phyloP scores from a whole-genome alignment of 2,329 filamentous ascomycete genomes.

The Calonectria hawksworthii region DNA sequence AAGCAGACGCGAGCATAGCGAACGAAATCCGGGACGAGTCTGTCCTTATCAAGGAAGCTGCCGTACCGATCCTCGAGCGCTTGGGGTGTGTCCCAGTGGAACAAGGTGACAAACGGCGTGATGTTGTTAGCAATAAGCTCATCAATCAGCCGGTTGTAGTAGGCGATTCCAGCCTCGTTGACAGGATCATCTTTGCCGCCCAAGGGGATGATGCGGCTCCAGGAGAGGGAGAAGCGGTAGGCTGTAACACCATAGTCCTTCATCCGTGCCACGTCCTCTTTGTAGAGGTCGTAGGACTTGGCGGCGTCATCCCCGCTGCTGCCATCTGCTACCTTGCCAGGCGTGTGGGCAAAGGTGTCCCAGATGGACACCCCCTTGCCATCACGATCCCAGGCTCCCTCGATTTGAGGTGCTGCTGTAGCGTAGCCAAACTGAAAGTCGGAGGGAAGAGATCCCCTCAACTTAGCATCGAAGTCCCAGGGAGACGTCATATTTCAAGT shows the following conservation, averaged over 20 bases:
- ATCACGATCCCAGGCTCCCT: constrained; percentile 58
- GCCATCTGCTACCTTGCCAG: constrained; percentile 54
- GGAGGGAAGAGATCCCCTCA: constrained; percentile 21
- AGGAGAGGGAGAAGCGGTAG: constrained; percentile 75
- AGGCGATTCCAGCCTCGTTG: constrained; percentile 71
- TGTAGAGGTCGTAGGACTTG: constrained; percentile 56
- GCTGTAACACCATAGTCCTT: constrained; percentile 70
- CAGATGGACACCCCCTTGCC: constrained; percentile 58
- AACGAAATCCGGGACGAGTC: constrained; percentile 38
- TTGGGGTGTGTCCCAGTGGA: constrained; percentile 74
- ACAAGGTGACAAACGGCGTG: constrained; percentile 72
- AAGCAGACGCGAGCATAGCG: constrained; percentile 42
- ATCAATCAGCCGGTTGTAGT: constrained; percentile 73
- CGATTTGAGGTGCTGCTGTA: constrained; percentile 43
- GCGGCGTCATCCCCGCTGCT: constrained; percentile 56
- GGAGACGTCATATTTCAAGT: constrained; percentile 11
- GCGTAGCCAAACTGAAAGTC: constrained; percentile 31
- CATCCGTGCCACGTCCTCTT: constrained; percentile 67
- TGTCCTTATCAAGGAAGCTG: constrained; percentile 39
- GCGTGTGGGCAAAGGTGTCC: constrained; percentile 56
- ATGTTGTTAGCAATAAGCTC: constrained; percentile 68
- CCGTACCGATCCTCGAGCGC: constrained; percentile 38
- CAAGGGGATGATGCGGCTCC: constrained; percentile 75
- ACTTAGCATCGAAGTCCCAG: constrained; percentile 23
- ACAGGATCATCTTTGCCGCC: constrained; percentile 74